phyloP scores from a whole-genome alignment of 2,329 filamentous ascomycete genomes.

The Ambrosiella xylebori region DNA sequence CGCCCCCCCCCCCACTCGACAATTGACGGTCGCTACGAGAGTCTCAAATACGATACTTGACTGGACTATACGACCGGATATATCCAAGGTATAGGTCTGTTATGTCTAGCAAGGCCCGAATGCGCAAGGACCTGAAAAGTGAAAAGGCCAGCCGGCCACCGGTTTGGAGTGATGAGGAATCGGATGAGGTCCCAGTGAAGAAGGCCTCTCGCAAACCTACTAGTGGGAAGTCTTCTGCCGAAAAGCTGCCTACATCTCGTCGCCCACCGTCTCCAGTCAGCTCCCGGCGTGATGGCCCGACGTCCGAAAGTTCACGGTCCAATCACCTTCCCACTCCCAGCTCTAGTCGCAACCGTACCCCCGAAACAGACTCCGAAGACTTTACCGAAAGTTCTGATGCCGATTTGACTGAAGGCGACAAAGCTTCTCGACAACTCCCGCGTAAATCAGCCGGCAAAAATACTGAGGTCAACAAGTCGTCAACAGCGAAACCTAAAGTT shows the following conservation, averaged over 20 bases:
- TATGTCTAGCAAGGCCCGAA: not conserved
- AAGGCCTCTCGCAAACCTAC: conserved; percentile 1
- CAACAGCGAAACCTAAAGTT: not conserved
- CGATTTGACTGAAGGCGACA: not conserved
- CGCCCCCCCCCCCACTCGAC: not conserved
- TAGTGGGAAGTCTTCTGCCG: not conserved
- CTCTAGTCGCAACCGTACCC: conserved; percentile 10
- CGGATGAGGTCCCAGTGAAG: not conserved
- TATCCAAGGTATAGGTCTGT: not conserved
- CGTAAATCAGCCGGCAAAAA: no score
- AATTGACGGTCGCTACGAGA: not conserved
- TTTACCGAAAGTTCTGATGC: not conserved
- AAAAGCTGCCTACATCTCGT: not conserved
- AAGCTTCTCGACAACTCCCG: no score
- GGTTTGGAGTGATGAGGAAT: conserved; percentile 5
- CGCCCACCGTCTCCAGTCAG: conserved; percentile 7
- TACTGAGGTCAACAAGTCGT: not conserved
- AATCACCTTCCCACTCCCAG: conserved; percentile 8
- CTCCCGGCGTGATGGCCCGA: conserved; percentile 5
- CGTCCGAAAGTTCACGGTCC: conserved; percentile 9
- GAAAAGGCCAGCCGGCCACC: conserved; percentile 3
- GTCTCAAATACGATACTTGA: no score
- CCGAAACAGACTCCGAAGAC: conserved; percentile 9
- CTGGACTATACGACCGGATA: not conserved
- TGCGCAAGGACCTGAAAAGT: conserved; percentile 1